Evolutionary conservation across 2,329 filamentous ascomycete genomes (phyloP).

Genomic region (Ceratocystis papillata): DNA sequence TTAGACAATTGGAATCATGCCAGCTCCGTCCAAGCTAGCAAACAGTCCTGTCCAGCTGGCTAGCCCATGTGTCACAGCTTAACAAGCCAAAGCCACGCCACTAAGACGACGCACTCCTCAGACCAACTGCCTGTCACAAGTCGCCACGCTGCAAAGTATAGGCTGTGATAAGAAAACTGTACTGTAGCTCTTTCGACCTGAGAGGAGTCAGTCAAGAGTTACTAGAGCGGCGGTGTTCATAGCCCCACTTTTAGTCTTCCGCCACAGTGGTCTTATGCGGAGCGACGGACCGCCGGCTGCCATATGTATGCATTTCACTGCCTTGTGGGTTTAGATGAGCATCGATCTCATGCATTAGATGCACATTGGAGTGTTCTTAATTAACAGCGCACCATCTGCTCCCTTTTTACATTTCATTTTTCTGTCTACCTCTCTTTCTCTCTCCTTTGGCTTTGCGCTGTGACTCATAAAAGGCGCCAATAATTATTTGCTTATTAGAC

Average conservation of each 20-base stretch:
- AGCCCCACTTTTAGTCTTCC: conserved; percentile 2
- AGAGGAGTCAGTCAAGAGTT: not conserved
- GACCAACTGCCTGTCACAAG: not conserved
- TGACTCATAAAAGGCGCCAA: not conserved
- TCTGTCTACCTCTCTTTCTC: not conserved
- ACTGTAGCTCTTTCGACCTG: too few species aligned
- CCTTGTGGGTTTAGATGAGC: conserved; percentile 4
- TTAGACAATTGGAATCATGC: not conserved
- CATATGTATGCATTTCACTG: conserved; percentile 11
- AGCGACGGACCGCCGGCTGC: conserved; percentile 1
- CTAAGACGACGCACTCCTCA: not conserved
- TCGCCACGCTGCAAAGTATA: not conserved
- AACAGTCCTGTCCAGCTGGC: not conserved
- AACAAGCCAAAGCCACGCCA: not conserved
- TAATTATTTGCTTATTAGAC: not conserved
- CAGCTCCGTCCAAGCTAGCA: not conserved
- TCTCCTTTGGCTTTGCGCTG: not conserved
- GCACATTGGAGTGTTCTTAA: not conserved
- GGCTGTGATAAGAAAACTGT: not conserved
- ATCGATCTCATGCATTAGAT: not conserved
- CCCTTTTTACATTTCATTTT: not conserved
- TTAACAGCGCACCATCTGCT: not conserved
- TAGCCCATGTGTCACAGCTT: not conserved
- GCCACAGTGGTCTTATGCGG: conserved; percentile 7
- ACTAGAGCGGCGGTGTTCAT: not conserved